A percentile compares a stretch with the other conserved stretches of the same genome.
These are phyloP conservation scores for Inga laurina DNA, from an alignment of 306 rosid species.

Conservation along the genomic window DNA sequence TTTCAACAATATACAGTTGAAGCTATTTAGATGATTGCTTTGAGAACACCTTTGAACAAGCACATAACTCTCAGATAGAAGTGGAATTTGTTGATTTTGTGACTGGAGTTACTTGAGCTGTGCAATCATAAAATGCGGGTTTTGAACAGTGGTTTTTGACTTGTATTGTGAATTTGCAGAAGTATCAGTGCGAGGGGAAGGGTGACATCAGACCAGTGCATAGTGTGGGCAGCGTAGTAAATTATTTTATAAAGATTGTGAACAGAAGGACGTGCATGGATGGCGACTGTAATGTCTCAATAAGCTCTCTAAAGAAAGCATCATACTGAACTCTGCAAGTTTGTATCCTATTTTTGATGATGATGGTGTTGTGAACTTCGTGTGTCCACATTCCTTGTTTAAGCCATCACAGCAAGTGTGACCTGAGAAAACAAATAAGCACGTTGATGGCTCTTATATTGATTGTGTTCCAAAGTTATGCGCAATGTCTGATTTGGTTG, in stretches of 20 bases:
- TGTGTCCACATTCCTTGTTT: conserved; percentile 34
- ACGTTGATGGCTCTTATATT: conserved; percentile 16
- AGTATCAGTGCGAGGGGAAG: conserved; percentile 24
- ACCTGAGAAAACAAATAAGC: conserved; percentile 2
- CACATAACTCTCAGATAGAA: not conserved
- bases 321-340: conserved; percentile 3
- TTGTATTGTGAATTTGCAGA: conserved; percentile 23
- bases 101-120: not conserved
- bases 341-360: conserved; percentile 22
- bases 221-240: conserved; percentile 33
- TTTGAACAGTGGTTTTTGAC: not conserved
- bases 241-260: conserved; percentile 16
- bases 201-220: conserved; percentile 30
- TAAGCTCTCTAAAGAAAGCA: conserved; percentile 35
- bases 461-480: conserved; percentile 26
- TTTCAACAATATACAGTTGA: not conserved
- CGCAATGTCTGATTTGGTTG: conserved; percentile 27
- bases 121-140: not conserved
- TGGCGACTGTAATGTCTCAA: conserved; percentile 29
- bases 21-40: not conserved
- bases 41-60: not conserved
- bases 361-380: conserved; percentile 29
- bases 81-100: not conserved
- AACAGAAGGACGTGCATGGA: conserved; percentile 16
- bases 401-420: conserved; percentile 17